Evolutionary conservation across 805 yeast genomes (phyloP), one percentile per base, ranked within the genome.

Genomic region (Yamadazyma sp.): DNA sequence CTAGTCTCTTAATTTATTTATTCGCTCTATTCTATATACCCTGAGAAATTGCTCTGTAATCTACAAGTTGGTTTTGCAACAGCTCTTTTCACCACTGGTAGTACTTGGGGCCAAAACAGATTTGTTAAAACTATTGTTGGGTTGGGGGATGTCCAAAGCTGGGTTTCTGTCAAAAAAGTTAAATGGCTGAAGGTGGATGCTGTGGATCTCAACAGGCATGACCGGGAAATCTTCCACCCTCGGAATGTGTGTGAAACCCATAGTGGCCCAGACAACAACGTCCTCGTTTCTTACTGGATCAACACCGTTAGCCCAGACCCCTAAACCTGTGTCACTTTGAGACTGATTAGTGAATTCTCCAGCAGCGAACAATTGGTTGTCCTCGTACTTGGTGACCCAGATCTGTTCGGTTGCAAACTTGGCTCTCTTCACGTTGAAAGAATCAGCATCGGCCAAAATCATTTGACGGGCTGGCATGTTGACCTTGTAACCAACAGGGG

Each of bases 321-420:
- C 81, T 37, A 85, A 57, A 56, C 93, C 95, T 17, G 84, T 75
- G 59, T 84, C 93, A 3, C 31, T 53, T 41, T 73, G 73, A 11
- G 90, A 82, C 65, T 84, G 95, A 62, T 84, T 85, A 45, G 95
- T 84, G 70, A 84, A 84, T 57, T 83, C 90, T 59, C 95, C 95
- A 42, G 89, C 90, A 35, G 90, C 88, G 48, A 70, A 84, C 50
- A 82, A 60, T 62, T 83, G 78, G 55, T 81, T 73, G 56, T 85
- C 93, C 45, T 67, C 66, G 65, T 83, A 81, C 60, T 83, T 84
- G 48, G 91, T 82, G 48, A 83, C 89, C 90, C 91, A 84, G 47
- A 84, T 61, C 58, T 82, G 91, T 58, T 84, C 72, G 15, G 90
- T 82, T 27, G 90, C 87, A 54, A 74, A 84, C 42, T 67, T 69